phyloP scores from a whole-genome alignment of 2,329 filamentous ascomycete genomes.

The Penicillium sp. region DNA sequence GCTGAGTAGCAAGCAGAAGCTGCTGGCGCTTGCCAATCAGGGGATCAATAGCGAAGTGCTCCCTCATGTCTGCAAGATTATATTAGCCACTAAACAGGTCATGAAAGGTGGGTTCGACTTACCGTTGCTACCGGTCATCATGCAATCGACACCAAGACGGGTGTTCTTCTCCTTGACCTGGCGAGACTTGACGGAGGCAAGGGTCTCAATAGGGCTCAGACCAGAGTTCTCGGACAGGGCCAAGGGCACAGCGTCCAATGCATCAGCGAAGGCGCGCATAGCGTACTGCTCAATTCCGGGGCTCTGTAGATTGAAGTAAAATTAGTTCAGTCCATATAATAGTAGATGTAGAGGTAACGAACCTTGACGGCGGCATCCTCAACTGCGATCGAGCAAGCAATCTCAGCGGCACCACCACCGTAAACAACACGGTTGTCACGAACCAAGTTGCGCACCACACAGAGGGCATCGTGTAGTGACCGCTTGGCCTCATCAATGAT shows the following conservation, averaged over 20 bases:
- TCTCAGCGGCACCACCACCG: slow-evolving; percentile 92
- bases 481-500: slow-evolving; percentile 99
- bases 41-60: slow-evolving; percentile 97
- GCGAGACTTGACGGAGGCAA: slow-evolving; percentile 92
- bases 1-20: slow-evolving; percentile 89
- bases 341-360: slow-evolving; percentile 12
- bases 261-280: slow-evolving; percentile 96
- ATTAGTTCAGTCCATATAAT: slow-evolving; percentile 1
- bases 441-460: slow-evolving; percentile 95
- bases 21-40: slow-evolving; percentile 98
- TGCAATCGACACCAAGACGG: slow-evolving; percentile 92
- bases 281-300: slow-evolving; percentile 98
- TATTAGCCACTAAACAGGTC: slow-evolving; percentile 3
- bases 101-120: slow-evolving; percentile 31
- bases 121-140: slow-evolving; percentile 88
- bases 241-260: slow-evolving; percentile 90
- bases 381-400: slow-evolving; percentile 93
- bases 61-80: slow-evolving; percentile 74
- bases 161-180: slow-evolving; percentile 84
- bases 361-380: slow-evolving; percentile 88
- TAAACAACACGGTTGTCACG: slow-evolving; percentile 97
- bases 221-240: slow-evolving; percentile 96
- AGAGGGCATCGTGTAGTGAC: slow-evolving; percentile 94
- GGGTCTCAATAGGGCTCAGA: slow-evolving; percentile 89
- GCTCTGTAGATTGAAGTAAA: slow-evolving; percentile 52